Conservation (phyloP, 495 filamentous ascomycete genomes). For the Xylaria cubensis region DNA sequence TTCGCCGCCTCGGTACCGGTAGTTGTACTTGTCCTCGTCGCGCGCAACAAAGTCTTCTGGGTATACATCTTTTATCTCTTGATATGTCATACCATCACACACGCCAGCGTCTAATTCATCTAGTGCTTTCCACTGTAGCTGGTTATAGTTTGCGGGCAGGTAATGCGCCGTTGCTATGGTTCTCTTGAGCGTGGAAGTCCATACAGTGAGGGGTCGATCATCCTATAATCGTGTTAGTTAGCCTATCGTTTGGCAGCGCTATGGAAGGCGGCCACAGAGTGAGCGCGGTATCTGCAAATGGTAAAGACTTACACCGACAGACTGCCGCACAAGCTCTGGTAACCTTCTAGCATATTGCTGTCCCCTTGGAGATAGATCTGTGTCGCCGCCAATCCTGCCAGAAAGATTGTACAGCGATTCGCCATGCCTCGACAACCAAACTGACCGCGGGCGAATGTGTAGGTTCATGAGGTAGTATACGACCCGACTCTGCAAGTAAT, state of each 20-base stretch:
- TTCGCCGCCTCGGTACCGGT: conserved; percentile 96
- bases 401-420: conserved; percentile 90
- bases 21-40: conserved; percentile 98
- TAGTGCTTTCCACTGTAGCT: conserved; percentile 97
- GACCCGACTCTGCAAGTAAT: conserved; percentile 93
- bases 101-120: conserved; percentile 97
- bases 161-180: conserved; percentile 90
- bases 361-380: conserved; percentile 83
- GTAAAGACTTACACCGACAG: conserved; percentile 66
- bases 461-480: conserved; percentile 99
- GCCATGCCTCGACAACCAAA: conserved; percentile 97
- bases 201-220: conserved; percentile 85
- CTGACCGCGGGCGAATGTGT: conserved; percentile 95
- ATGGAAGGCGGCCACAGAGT: background rate
- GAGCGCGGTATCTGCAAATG: background rate
- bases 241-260: conserved; percentile 7
- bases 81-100: conserved; percentile 93
- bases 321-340: conserved; percentile 79
- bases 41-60: conserved; percentile 93
- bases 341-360: conserved; percentile 83
- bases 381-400: conserved; percentile 91
- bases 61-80: conserved; percentile 86
- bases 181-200: conserved; percentile 93
- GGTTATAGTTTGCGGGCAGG: conserved; percentile 77
- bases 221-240: conserved; percentile 43